A percentile compares a stretch with the other conserved stretches of the same genome.
These are phyloP conservation scores for Stephanodiscus triporus DNA, from an alignment of 108 stramenopile species.

Conservation along the genomic window DNA sequence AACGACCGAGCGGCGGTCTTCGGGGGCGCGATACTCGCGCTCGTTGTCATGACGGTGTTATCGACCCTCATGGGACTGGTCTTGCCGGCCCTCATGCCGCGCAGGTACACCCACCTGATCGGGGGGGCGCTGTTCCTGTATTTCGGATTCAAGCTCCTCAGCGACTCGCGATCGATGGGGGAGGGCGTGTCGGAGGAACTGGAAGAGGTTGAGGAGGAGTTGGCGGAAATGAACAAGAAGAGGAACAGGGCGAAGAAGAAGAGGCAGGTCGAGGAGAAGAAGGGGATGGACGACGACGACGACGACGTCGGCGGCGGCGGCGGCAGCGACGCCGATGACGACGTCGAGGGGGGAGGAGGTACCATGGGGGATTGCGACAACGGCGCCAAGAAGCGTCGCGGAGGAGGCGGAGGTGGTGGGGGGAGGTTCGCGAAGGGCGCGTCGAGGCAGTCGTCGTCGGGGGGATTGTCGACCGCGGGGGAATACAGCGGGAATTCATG, in stretches of 20 bases:
- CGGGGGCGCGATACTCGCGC: conserved; percentile 86
- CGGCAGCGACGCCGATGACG: conserved; percentile 27
- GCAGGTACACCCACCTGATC: conserved; percentile 93
- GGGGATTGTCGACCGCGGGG: conserved; percentile 36
- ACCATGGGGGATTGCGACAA: conserved; percentile 31
- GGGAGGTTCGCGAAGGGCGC: conserved; percentile 3
- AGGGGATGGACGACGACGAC: conserved; percentile 12
- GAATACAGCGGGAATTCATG: conserved; percentile 48
- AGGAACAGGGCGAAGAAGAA: conserved; percentile 61
- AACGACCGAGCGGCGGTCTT: conserved; percentile 91
- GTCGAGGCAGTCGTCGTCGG: conserved; percentile 38
- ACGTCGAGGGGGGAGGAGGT: conserved; percentile 27
- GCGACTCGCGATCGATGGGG: conserved; percentile 85
- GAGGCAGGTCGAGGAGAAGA: conserved; percentile 19
- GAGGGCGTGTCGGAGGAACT: conserved; percentile 94
- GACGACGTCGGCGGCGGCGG: conserved; percentile 18
- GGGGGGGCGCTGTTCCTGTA: conserved; percentile 95
- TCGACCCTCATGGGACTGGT: conserved; percentile 92
- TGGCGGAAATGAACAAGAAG: conserved; percentile 61
- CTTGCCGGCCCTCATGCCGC: conserved; percentile 87
- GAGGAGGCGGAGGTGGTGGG: conserved; percentile 11
- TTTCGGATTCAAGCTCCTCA: conserved; percentile 94
- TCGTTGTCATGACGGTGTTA: conserved; percentile 96
- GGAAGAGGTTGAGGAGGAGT: conserved; percentile 97
- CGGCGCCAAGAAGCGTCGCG: conserved; percentile 33